phyloP scores from a whole-genome alignment of 2,329 filamentous ascomycete species.

The Colletotrichum sp. region DNA sequence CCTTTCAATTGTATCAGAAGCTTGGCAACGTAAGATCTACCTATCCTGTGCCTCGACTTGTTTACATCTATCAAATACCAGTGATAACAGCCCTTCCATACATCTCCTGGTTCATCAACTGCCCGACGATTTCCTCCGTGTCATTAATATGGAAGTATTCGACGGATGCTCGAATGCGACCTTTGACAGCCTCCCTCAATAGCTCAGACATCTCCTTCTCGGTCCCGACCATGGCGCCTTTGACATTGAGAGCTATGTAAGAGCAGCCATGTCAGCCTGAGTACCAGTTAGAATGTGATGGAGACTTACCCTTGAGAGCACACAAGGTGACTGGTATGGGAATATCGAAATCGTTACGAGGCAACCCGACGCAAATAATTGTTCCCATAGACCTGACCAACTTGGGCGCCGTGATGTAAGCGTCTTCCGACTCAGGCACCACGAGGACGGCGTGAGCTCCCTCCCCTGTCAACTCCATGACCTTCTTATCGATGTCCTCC shows the following conservation, averaged over 20 bases:
- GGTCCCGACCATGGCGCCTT: background rate
- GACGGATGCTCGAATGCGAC: background rate
- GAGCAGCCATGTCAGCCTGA: background rate
- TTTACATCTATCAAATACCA: background rate
- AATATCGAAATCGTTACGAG: conserved; percentile 29
- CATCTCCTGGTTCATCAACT: background rate
- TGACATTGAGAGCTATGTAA: conserved; percentile 5
- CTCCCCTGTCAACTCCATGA: conserved; percentile 29
- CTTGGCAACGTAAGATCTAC: background rate
- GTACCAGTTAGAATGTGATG: rapidly evolving
- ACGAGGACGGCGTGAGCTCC: conserved; percentile 31
- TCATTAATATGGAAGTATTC: background rate
- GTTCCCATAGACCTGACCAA: conserved; percentile 29
- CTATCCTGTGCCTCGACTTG: background rate
- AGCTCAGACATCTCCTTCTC: conserved; percentile 1
- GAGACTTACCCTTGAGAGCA: background rate
- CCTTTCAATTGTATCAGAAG: rapidly evolving
- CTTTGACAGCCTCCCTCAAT: background rate
- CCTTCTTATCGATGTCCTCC: conserved; percentile 24
- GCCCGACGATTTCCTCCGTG: background rate
- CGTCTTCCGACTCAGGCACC: conserved; percentile 28
- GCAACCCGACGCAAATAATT: conserved; percentile 29
- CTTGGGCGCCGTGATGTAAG: conserved; percentile 26
- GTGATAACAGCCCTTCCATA: background rate
- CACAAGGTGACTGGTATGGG: conserved; percentile 22